These are phyloP conservation scores for Lasiosphaeria hispida DNA, from an alignment of 495 filamentous ascomycete species.

Conservation along the genomic window DNA sequence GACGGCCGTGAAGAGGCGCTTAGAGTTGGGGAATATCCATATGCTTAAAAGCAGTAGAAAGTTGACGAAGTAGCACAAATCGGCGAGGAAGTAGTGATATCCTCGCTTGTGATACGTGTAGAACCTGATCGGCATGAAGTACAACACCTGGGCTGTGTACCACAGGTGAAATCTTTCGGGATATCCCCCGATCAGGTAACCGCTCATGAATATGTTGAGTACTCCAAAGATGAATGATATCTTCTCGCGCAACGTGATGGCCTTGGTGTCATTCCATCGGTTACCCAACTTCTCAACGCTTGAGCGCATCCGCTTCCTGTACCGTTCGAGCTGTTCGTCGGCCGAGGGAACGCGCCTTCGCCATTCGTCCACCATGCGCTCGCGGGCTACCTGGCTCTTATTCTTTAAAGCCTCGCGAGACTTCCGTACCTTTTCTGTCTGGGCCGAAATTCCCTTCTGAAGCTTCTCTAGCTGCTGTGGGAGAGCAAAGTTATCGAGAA, in stretches of 20 bases:
- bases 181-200: conserved; percentile 83
- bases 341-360: conserved; percentile 75
- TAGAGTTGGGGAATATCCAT: conserved; percentile 89
- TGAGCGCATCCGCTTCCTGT: conserved; percentile 77
- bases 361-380: conserved; percentile 86
- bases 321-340: conserved; percentile 90
- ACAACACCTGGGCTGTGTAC: conserved; percentile 81
- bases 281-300: conserved; percentile 83
- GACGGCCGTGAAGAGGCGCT: conserved; percentile 87
- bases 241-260: conserved; percentile 89
- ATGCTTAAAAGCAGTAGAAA: conserved; percentile 76
- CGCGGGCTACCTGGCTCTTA: conserved; percentile 48
- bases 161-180: conserved; percentile 87
- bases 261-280: conserved; percentile 84
- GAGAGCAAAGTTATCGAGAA: conserved; percentile 90
- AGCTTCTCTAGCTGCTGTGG: conserved; percentile 85
- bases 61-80: conserved; percentile 98
- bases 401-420: conserved; percentile 70
- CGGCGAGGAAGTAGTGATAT: conserved; percentile 96
- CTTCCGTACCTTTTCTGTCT: conserved; percentile 78
- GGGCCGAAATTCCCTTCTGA: conserved; percentile 72
- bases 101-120: conserved; percentile 86
- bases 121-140: conserved; percentile 95
- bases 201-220: conserved; percentile 94
- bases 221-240: conserved; percentile 93